Percentiles rank a stretch among this genome's conserved stretches.
Evolutionary conservation across 2,329 filamentous ascomycete genomes (phyloP).

Genomic region (Coniochaeta sp.): DNA sequence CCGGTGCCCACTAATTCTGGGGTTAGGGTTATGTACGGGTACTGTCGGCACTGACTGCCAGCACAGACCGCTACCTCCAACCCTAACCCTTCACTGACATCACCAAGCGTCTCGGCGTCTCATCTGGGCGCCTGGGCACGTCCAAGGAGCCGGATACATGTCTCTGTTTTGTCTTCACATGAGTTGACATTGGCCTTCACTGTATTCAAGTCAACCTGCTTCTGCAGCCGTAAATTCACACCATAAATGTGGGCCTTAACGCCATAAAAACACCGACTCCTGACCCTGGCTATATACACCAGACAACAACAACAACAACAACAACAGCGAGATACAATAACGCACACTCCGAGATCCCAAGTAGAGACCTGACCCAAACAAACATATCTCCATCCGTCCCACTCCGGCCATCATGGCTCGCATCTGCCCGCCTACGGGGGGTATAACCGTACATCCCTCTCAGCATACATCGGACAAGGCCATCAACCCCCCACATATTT

Average conservation of each 20-base stretch:
- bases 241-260: neutral
- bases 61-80: neutral
- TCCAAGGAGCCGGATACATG: neutral
- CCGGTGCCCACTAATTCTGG: no score
- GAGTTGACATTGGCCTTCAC: no score
- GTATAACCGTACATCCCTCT: neutral
- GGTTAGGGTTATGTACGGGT: no score
- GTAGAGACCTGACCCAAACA: neutral
- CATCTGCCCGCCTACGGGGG: no score
- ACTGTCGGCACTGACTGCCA: no score
- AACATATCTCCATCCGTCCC: no score
- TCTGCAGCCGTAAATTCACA: neutral
- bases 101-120: neutral
- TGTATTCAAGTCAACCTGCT: neutral
- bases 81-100: neutral
- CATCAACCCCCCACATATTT: neutral
- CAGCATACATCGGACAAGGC: no score
- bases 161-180: neutral
- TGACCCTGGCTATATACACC: neutral
- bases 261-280: neutral
- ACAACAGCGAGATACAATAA: neutral
- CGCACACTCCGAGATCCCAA: neutral
- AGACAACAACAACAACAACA: neutral
- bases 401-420: no score
- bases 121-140: neutral